Conservation (phyloP, 1,284 basidiomycete genomes). For the Athelia sp. region DNA sequence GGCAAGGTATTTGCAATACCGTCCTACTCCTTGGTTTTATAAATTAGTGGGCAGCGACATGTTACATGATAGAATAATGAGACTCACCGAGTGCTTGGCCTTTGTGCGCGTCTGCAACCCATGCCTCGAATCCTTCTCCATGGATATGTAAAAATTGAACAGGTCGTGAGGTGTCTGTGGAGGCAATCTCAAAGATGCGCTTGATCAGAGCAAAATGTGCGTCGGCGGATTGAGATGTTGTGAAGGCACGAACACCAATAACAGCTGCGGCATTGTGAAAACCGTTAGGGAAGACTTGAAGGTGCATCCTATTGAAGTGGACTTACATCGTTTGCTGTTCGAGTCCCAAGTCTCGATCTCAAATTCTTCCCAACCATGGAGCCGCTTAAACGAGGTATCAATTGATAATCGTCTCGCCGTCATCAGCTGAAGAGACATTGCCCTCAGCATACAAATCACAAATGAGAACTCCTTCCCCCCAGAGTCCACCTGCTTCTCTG, state of each 20-base stretch:
- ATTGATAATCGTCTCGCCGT: too few relatives aligned
- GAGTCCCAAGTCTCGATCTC: too few relatives aligned
- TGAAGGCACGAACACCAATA: conserved; percentile 17
- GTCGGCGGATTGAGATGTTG: conserved; percentile 17
- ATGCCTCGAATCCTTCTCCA: conserved; percentile 14
- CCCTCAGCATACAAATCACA: too few relatives aligned
- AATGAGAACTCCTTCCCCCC: too few relatives aligned
- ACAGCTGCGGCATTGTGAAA: conserved; percentile 9
- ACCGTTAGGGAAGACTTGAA: not conserved
- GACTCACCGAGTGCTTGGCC: conserved; percentile 18
- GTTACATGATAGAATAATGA: not conserved
- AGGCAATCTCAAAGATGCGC: too few relatives aligned
- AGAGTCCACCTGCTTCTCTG: too few relatives aligned
- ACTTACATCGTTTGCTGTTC: conserved; percentile 16
- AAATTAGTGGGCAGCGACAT: not conserved
- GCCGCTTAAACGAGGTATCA: too few relatives aligned
- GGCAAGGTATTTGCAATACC: not conserved
- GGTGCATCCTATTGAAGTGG: not conserved
- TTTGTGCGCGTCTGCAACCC: conserved; percentile 20
- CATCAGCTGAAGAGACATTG: too few relatives aligned
- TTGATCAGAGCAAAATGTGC: conserved; percentile 10
- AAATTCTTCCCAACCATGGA: too few relatives aligned
- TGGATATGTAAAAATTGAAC: conserved; percentile 19
- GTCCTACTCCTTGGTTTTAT: not conserved
- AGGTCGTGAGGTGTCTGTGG: conserved; percentile 2